Conservation (phyloP, 2,329 filamentous ascomycete species). For the Botrytis squamosa region DNA sequence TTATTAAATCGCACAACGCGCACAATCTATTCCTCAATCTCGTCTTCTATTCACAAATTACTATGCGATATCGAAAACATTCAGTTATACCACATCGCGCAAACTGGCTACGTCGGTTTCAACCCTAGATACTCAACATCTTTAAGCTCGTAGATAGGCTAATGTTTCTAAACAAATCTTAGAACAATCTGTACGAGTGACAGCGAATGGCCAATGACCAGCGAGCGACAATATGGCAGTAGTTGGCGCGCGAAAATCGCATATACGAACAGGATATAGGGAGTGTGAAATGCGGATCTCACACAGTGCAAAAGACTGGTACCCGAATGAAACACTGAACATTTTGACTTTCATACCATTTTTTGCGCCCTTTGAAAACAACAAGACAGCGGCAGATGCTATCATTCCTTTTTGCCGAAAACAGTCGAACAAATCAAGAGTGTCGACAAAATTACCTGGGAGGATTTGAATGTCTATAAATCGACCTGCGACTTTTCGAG, state of each 20-base stretch:
- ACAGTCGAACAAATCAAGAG: neutral
- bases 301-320: neutral
- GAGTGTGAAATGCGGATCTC: neutral
- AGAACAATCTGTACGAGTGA: neutral
- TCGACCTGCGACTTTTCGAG: neutral
- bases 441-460: neutral
- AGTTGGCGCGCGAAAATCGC: neutral
- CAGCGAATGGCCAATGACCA: neutral
- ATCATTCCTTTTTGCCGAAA: neutral
- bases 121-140: neutral
- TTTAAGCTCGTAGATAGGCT: neutral
- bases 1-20: neutral
- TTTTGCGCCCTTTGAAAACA: neutral
- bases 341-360: neutral
- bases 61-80: neutral
- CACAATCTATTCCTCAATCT: neutral
- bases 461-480: neutral
- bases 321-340: neutral
- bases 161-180: neutral
- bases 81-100: neutral
- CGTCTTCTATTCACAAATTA: neutral
- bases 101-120: neutral
- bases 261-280: neutral
- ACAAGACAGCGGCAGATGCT: neutral
- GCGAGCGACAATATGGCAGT: neutral